Evolutionary conservation across 2,329 filamentous ascomycete species (phyloP), one percentile per base, ranked within the genome.

Genomic region (Xylaria sp.): DNA sequence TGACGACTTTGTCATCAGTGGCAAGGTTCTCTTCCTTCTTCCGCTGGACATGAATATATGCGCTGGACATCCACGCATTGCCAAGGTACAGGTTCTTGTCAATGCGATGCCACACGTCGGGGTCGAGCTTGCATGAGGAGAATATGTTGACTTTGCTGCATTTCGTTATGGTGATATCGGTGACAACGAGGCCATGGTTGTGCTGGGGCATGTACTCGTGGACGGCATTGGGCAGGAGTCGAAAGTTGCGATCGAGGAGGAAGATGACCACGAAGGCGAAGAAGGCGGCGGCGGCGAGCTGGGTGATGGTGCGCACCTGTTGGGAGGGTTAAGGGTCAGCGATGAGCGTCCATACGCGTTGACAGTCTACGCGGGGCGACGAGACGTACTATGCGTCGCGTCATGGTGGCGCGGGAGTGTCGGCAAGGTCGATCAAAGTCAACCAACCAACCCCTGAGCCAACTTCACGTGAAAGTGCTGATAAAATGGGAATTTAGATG

Each of bases 11-110:
- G 76, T 97, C 94, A 1, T 90, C 86, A 0, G 87, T 81, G 2
- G 84, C 85, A 52, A 97, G 86, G 69, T 97, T 93, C 78, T 95
- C 92, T 82, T 97, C 94, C 74, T 91, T 90, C 84, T 94, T 96
- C 71, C 93, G 88, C 80, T 92, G 89, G 68, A 97, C 87, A 77
- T 94, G 91, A 30, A 97, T 79, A 78, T 93, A 97, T 36, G 93
- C 93, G 76, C 87, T 92, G 32, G 88, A 88, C 50, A 92, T 85
- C 88, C 93, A 93, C 60, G 89, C 87, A 67, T 87, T 88, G 69
- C 89, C 89, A 20, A 97, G 86, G 77, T 93, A 96, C 0, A 97
- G 86, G 77, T 97, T 93, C 81, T 97, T 97, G 72, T 97, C 92
- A 70, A 97, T 84, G 57, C 92, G 91, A 73, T 93, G 90, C 94